Conservation (phyloP, 2,329 filamentous ascomycete species). For the Neofusicoccum laricinum region DNA sequence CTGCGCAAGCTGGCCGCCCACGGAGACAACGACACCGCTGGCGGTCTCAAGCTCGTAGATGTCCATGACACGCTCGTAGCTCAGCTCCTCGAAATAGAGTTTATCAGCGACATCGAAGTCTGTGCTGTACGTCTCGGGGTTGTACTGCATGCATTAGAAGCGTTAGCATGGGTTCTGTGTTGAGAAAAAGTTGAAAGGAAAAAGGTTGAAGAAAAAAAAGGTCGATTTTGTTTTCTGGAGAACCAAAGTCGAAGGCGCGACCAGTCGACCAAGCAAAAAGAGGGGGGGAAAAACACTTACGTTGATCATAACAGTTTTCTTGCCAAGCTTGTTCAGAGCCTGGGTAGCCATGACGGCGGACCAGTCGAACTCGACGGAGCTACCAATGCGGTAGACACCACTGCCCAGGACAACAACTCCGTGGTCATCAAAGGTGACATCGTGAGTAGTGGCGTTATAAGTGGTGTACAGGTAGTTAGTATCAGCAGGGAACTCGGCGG, state of each 20-base stretch:
- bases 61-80: slow-evolving; percentile 97
- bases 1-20: slow-evolving; percentile 93
- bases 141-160: slow-evolving; percentile 45
- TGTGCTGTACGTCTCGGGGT: slow-evolving; percentile 77
- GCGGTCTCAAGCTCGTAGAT: slow-evolving; percentile 92
- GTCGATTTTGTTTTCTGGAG: too few relatives aligned
- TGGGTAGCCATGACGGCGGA: slow-evolving; percentile 89
- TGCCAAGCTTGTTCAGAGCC: slow-evolving; percentile 78
- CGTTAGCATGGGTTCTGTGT: slow-evolving; percentile 17
- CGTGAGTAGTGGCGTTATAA: slow-evolving; percentile 92
- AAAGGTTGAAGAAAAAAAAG: too few relatives aligned
- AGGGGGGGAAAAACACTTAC: slow-evolving; percentile 31
- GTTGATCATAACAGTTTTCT: slow-evolving; percentile 99
- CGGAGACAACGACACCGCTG: slow-evolving; percentile 86
- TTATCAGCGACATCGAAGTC: slow-evolving; percentile 88
- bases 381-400: slow-evolving; percentile 96
- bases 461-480: slow-evolving; percentile 98
- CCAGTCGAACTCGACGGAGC: slow-evolving; percentile 98
- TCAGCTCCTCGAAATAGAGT: slow-evolving; percentile 95
- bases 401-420: slow-evolving; percentile 86
- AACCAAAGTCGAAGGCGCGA: too few relatives aligned
- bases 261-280: slow-evolving; percentile 29
- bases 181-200: too few relatives aligned
- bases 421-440: slow-evolving; percentile 90
- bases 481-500: slow-evolving; percentile 91